Conservation (phyloP, 345 rosid species). For the Brassica nigra region DNA sequence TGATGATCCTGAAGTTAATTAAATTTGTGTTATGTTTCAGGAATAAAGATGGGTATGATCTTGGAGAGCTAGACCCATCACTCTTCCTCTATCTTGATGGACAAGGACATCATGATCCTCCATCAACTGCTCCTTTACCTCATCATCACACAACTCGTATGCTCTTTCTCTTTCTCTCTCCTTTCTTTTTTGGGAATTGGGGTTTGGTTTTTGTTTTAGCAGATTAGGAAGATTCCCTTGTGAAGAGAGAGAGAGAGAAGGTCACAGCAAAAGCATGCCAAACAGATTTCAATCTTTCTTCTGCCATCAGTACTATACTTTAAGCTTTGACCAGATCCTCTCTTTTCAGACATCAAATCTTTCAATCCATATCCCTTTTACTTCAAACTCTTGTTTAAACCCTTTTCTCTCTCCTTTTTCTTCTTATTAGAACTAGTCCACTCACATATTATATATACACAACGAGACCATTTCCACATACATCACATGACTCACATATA, state of each 20-base stretch:
- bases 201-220: slow-evolving; percentile 32
- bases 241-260: slow-evolving; percentile 31
- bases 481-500: slow-evolving; percentile 19
- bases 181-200: slow-evolving; percentile 25
- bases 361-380: slow-evolving; percentile 23
- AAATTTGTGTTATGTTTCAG: slow-evolving; percentile 23
- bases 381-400: slow-evolving; percentile 32
- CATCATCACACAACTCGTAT: slow-evolving; percentile 74
- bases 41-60: slow-evolving; percentile 59
- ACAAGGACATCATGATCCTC: slow-evolving; percentile 59
- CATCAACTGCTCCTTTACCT: slow-evolving; percentile 44
- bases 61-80: slow-evolving; percentile 96
- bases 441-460: slow-evolving; percentile 22
- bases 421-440: slow-evolving; percentile 31
- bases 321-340: slow-evolving; percentile 74
- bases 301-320: slow-evolving; percentile 51
- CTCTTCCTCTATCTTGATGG: slow-evolving; percentile 93
- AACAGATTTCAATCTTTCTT: slow-evolving; percentile 48
- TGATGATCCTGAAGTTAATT: slow-evolving; percentile 1
- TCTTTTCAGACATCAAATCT: slow-evolving; percentile 44
- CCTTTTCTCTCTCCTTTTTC: slow-evolving; percentile 34
- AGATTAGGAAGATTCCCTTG: slow-evolving; percentile 29
- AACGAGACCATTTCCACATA: slow-evolving; percentile 31
- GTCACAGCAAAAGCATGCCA: slow-evolving; percentile 68
- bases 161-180: slow-evolving; percentile 20